These are phyloP conservation scores for Suillus spraguei DNA, from an alignment of 768 basidiomycete genomes.

Conservation along the genomic window DNA sequence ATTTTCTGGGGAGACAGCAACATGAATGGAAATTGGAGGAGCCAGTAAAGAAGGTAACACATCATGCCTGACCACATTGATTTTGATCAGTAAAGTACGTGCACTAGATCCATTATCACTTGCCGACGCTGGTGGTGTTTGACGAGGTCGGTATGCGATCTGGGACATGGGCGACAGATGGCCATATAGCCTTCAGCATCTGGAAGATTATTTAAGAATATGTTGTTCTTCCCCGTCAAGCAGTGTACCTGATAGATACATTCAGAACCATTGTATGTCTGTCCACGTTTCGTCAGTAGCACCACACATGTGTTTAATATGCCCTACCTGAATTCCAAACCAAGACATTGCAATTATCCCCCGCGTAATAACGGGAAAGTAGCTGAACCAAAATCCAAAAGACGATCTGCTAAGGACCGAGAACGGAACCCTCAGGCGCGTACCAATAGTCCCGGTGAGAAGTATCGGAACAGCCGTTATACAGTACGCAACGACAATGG, in stretches of 20 bases:
- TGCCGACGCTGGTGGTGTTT: slow-evolving; percentile 65
- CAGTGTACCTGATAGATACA: slow-evolving; percentile 61
- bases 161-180: slow-evolving; percentile 61
- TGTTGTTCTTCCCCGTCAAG: background rate
- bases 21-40: slow-evolving; percentile 76
- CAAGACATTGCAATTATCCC: slow-evolving; percentile 80
- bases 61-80: slow-evolving; percentile 50
- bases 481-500: slow-evolving; percentile 71
- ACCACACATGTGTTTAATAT: background rate
- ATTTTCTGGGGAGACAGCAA: slow-evolving; percentile 78
- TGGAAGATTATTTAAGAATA: slow-evolving; percentile 10
- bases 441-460: slow-evolving; percentile 77
- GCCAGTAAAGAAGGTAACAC: slow-evolving; percentile 79
- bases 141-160: slow-evolving; percentile 61
- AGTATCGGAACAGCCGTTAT: slow-evolving; percentile 77
- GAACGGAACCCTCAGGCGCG: slow-evolving; percentile 77
- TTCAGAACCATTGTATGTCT: slow-evolving; percentile 68
- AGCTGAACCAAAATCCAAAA: slow-evolving; percentile 89
- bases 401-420: slow-evolving; percentile 81
- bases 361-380: slow-evolving; percentile 81
- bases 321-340: slow-evolving; percentile 70
- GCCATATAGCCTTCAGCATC: slow-evolving; percentile 87
- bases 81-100: background rate
- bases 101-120: slow-evolving; percentile 17
- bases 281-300: background rate